Base-by-base conservation (phyloP, 2,329 filamentous ascomycete species). In the Calonectria honghensis region DNA sequence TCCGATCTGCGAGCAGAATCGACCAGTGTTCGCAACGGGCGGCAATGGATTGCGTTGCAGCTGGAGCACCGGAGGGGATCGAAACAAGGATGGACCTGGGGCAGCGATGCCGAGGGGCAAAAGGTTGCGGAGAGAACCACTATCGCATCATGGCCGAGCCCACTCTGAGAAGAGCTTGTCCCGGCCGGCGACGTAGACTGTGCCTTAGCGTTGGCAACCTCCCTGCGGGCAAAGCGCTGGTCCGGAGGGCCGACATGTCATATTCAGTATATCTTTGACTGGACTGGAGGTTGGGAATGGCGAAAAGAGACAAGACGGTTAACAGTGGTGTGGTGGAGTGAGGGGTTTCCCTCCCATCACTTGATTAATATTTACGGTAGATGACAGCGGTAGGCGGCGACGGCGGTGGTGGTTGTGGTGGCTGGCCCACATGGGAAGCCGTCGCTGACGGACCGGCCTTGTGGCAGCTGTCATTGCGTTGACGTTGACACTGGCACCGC, bases 261-360 rank as follows among this genome's bases (percentile, higher is more conserved):
- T 50, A 71, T 61, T 52, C 10, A 27, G 48, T 37, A 31, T 18
- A 24, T 29, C 27, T 9, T 31, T 24, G 35, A 63, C 20, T 29
- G 29, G 45, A 39, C 6, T 10, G 16, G 29, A 66, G 61, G 45
- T 31, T 54, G 45, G 69, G 65, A 18, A 31, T 14, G 16, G 74
- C 67, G 73, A 52, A 70, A 75, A 75, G 74, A 70, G 74, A 64
- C 66, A 73, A 73, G 51, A 75, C 18, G 41, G 32, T n/a, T 7
- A 50, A 20, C 32, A 24, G n/a, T n/a, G 41, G 27, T 45, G 50
- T 57, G 67, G 73, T 73, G 69, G 73, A 52, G 69, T 70, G 74
- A 68, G 54, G 63, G 48, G 50, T 59, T 70, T 61, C 54, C n/a
- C 27, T 48, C 20, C 18, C 54, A 57, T 50, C 54, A 48, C 45